phyloP scores from a whole-genome alignment of 306 rosid species.

The Macrotyloma uniflorum region DNA sequence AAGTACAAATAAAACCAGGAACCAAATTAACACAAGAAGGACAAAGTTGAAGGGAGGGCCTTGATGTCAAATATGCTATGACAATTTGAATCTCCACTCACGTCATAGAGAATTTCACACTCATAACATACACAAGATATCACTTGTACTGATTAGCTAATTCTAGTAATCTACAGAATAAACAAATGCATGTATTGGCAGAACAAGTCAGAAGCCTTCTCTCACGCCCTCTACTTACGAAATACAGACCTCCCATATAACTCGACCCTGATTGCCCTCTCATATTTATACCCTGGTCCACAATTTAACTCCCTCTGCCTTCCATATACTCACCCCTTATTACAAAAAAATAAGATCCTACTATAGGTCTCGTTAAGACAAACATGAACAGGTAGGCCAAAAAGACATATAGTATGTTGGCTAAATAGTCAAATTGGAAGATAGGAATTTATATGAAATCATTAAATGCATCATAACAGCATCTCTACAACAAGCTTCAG shows the following conservation, averaged over 20 bases:
- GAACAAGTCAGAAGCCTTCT: background rate
- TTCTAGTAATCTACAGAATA: background rate
- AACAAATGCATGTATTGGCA: background rate
- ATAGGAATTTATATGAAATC: slow-evolving; percentile 22
- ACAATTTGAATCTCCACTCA: background rate
- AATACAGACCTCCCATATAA: background rate
- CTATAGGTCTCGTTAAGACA: background rate
- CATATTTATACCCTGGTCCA: background rate
- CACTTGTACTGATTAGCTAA: background rate
- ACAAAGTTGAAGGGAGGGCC: background rate
- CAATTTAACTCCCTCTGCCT: background rate
- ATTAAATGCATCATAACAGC: slow-evolving; percentile 11
- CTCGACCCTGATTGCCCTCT: background rate
- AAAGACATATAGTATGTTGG: background rate
- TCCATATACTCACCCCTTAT: background rate
- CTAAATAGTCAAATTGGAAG: slow-evolving; percentile 13
- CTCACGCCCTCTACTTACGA: background rate
- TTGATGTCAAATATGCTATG: background rate
- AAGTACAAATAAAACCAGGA: background rate
- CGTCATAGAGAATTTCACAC: background rate
- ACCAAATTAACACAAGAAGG: background rate
- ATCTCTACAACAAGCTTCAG: slow-evolving; percentile 18
- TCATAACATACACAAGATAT: background rate
- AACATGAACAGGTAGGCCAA: background rate
- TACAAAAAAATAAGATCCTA: background rate